Percentiles rank a stretch among this genome's conserved stretches.
phyloP scores from a whole-genome alignment of 192 early-diverging fungal genomes.

The Backusella westeae region DNA sequence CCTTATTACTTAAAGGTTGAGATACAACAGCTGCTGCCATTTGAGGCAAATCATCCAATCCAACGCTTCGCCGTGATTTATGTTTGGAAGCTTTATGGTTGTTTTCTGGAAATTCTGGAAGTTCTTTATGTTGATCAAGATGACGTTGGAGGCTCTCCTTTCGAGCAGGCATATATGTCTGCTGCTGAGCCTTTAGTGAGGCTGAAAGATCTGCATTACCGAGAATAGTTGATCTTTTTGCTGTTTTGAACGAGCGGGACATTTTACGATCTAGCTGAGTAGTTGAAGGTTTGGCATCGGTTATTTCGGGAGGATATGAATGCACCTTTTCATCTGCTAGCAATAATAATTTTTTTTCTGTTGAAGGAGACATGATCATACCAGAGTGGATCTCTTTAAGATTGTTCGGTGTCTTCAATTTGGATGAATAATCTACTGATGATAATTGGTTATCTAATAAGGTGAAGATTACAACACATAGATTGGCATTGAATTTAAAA shows the following conservation, averaged over 20 bases:
- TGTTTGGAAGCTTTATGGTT: not conserved
- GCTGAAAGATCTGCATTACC: slow-evolving; percentile 18
- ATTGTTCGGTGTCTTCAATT: slow-evolving; percentile 3
- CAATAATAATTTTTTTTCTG: not conserved
- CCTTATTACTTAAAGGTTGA: not conserved
- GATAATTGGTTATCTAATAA: slow-evolving; percentile 20
- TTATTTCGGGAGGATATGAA: slow-evolving; percentile 18
- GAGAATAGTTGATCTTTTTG: slow-evolving; percentile 22
- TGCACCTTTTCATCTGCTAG: slow-evolving; percentile 13
- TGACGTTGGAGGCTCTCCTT: slow-evolving; percentile 20
- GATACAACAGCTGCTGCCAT: slow-evolving; percentile 5
- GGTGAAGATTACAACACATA: not conserved
- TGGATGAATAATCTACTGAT: slow-evolving; percentile 14
- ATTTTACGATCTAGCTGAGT: slow-evolving; percentile 19
- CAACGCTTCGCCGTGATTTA: slow-evolving; percentile 11
- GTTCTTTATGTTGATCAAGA: slow-evolving; percentile 17
- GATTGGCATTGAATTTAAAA: not conserved
- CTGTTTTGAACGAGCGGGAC: slow-evolving; percentile 25
- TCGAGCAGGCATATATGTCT: slow-evolving; percentile 11
- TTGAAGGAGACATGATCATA: not conserved
- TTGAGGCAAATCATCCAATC: slow-evolving; percentile 14
- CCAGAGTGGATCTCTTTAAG: not conserved
- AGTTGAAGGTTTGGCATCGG: slow-evolving; percentile 11
- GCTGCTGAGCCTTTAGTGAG: not conserved
- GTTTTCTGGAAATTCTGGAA: not conserved